Evolutionary conservation across 2,329 filamentous ascomycete species (phyloP).

Genomic region (Zymoseptoria tritici): DNA sequence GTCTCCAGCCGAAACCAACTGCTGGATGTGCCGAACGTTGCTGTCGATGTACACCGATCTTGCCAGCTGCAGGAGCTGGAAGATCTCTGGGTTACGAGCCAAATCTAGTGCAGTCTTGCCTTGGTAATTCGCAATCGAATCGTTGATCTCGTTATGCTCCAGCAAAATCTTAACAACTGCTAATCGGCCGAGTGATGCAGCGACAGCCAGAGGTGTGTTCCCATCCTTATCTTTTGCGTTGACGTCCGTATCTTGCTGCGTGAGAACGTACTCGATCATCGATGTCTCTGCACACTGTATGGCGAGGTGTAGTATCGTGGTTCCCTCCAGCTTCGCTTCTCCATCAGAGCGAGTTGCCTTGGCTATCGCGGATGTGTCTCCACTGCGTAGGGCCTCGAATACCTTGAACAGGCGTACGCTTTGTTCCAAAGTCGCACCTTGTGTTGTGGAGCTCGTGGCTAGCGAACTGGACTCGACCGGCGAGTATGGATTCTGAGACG

Average conservation of each 20-base stretch:
- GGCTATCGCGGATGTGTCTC: conserved; percentile 83
- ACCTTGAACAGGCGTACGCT: conserved; percentile 90
- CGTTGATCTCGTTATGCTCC: conserved; percentile 76
- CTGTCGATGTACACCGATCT: conserved; percentile 82
- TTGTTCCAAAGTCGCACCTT: conserved; percentile 63
- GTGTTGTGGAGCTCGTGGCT: conserved; percentile 21
- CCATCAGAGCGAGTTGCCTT: conserved; percentile 60
- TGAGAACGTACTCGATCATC: conserved; percentile 91
- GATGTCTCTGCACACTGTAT: conserved; percentile 91
- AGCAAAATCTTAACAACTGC: conserved; percentile 77
- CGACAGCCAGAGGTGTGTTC: conserved; percentile 86
- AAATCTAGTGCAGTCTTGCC: conserved; percentile 82
- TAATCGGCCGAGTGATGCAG: conserved; percentile 71
- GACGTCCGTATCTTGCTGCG: conserved; percentile 56
- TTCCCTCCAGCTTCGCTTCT: conserved; percentile 58
- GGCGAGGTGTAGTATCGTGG: conserved; percentile 83
- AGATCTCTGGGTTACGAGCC: conserved; percentile 87
- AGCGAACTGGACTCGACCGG: conserved; percentile 15
- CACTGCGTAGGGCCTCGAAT: conserved; percentile 84
- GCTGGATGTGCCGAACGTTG: conserved; percentile 77
- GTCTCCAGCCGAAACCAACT: conserved; percentile 62
- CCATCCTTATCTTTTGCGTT: conserved; percentile 87
- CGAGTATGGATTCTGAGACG: neutral
- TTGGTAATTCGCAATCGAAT: conserved; percentile 75
- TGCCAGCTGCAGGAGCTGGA: conserved; percentile 85